Conservation (phyloP, 1,139 yeast species). For the Nadsonia starkeyi-henricii region DNA sequence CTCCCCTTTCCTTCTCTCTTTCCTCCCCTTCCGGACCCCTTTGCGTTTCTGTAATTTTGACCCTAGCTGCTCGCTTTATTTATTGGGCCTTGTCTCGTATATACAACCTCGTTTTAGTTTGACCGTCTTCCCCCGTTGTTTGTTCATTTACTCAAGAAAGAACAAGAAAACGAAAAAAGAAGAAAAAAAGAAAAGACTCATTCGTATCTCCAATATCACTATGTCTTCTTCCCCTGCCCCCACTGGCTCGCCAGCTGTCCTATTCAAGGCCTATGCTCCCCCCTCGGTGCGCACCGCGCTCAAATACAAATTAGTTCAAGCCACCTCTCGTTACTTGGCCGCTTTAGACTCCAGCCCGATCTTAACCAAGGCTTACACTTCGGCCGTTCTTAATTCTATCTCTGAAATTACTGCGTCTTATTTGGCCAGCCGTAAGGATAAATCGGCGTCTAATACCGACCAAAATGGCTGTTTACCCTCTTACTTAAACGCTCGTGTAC, state of each 20-base stretch:
- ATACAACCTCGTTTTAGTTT: too few species aligned
- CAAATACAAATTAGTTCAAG: constrained; percentile 9
- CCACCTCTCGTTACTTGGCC: neutral
- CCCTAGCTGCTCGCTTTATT: too few species aligned
- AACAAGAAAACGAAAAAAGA: too few species aligned
- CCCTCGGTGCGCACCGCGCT: constrained; percentile 19
- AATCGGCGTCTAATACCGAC: constrained; percentile 16
- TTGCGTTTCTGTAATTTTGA: too few species aligned
- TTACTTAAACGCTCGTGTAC: constrained; percentile 31
- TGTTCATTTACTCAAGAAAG: too few species aligned
- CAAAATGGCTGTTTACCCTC: neutral
- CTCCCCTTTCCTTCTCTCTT: too few species aligned
- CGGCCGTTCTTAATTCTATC: constrained; percentile 25
- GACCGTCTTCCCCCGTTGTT: too few species aligned
- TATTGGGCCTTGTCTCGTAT: too few species aligned
- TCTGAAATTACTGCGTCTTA: constrained; percentile 25
- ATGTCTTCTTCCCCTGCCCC: constrained; percentile 5
- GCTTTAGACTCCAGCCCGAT: constrained; percentile 7
- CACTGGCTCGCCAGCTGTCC: constrained; percentile 11
- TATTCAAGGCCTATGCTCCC: neutral
- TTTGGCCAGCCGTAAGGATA: constrained; percentile 25
- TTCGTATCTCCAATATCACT: too few species aligned
- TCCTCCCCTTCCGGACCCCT: too few species aligned
- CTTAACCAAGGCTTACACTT: constrained; percentile 24
- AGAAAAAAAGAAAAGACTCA: too few species aligned